Base-by-base conservation (phyloP, 306 rosid genomes). In the Rubus idaeus region DNA sequence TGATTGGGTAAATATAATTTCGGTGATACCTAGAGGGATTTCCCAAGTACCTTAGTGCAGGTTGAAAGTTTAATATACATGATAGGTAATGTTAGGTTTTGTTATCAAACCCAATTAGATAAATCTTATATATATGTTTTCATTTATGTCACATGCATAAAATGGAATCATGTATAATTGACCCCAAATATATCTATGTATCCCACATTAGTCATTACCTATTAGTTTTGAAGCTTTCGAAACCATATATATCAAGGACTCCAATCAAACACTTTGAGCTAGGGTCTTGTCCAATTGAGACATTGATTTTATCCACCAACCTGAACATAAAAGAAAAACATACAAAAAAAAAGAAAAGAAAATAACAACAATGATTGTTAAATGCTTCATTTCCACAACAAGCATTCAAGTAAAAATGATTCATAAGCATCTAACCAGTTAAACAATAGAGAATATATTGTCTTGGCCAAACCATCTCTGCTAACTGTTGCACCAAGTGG, bases 191-290 rank as follows among this genome's bases (percentile, higher is more conserved):
- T 49, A 39, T 20, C 14, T 39, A 39, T 51, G 66, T 12, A 71
- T 47, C 63, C 41, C 40, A 55, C 23, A 68, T 64, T 39, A 64
- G 13, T 71, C 71, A 82, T 87, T 83, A 90, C 96, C 98, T 89
- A 82, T 94, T 94, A 68, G 86, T 68, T 81, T 73, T 67, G 79
- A 94, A 94, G 90, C 93, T 90, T 81, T 94, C 98, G 83, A 94
- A 94, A 78, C 98, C 97, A 84, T 94, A 94, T 76, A 91, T 94
- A 87, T 91, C 97, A 78, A 94, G 96, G 75, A 94, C 89, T 66
- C 98, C 97, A 26, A 94, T 91, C 84, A 89, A 89, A 83, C 66
- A 81, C 39, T 89, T 88, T 52, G 98, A 90, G 88, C 53, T 47
- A 72, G 91, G 75, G 74, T 94, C 97, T 83, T 91, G 98, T 79